Conservation (phyloP, 2,329 filamentous ascomycete genomes). For the Penicillium sp. region DNA sequence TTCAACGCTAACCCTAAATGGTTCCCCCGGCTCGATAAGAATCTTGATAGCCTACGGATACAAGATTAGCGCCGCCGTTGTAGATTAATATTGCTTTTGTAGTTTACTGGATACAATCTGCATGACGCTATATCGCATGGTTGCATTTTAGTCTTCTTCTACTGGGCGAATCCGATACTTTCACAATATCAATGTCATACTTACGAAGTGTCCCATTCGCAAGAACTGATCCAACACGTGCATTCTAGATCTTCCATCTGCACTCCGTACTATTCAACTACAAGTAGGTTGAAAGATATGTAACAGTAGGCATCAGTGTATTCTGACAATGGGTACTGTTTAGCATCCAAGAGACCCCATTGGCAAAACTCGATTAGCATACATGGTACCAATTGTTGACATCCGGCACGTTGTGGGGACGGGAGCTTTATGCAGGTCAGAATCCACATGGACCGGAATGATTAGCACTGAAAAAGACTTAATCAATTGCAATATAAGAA, state of each 20-base stretch:
- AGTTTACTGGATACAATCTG: not conserved
- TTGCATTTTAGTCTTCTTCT: not conserved
- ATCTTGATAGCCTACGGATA: not conserved
- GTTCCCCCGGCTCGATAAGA: not conserved
- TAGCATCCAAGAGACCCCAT: not conserved
- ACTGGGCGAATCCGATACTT: not conserved
- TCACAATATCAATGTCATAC: not conserved
- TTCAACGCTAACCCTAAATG: not conserved
- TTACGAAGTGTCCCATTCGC: no score
- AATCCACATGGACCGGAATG: conserved; percentile 3
- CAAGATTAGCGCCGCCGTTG: not conserved
- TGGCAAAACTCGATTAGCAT: not conserved
- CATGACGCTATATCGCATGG: not conserved
- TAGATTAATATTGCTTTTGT: not conserved
- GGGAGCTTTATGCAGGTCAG: conserved; percentile 6
- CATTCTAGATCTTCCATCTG: not conserved
- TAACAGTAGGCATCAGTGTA: not conserved
- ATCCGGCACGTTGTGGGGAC: conserved; percentile 1
- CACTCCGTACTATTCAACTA: not conserved
- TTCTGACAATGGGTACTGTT: not conserved
- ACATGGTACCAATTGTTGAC: not conserved
- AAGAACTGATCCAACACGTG: not conserved
- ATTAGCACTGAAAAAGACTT: not conserved
- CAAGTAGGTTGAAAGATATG: not conserved
- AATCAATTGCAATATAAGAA: not conserved